Percentiles rank a stretch among this genome's conserved stretches.
Evolutionary conservation across 2,329 filamentous ascomycete genomes (phyloP).

Genomic region (Microdochium bolleyi): DNA sequence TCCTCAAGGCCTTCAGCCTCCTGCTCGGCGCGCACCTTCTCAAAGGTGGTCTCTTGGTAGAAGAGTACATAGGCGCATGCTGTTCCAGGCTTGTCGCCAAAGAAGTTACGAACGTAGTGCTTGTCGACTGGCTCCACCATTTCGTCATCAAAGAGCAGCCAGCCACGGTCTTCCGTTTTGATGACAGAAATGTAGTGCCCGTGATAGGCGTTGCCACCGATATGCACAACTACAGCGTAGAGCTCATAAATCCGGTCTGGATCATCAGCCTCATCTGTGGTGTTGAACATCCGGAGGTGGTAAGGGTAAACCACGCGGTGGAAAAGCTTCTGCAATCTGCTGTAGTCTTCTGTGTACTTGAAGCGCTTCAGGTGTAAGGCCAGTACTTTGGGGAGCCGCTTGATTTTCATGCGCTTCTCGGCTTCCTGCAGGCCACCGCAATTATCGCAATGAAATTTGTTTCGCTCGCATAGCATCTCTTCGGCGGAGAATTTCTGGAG

Average conservation of each 20-base stretch:
- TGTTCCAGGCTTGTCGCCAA: slow-evolving; percentile 83
- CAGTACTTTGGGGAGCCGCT: slow-evolving; percentile 82
- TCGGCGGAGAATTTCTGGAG: slow-evolving; percentile 93
- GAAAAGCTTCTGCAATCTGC: slow-evolving; percentile 89
- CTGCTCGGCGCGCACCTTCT: slow-evolving; percentile 66
- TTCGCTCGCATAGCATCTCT: slow-evolving; percentile 96
- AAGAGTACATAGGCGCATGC: slow-evolving; percentile 96
- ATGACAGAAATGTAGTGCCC: slow-evolving; percentile 97
- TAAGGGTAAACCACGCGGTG: slow-evolving; percentile 97
- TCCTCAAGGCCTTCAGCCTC: slow-evolving; percentile 69
- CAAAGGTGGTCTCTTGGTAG: slow-evolving; percentile 81
- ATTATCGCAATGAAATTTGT: slow-evolving; percentile 98
- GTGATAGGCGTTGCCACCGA: slow-evolving; percentile 93
- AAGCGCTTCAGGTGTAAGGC: slow-evolving; percentile 93
- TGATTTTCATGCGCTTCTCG: slow-evolving; percentile 99
- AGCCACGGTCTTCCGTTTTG: slow-evolving; percentile 92
- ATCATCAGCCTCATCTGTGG: slow-evolving; percentile 89
- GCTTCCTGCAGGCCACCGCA: slow-evolving; percentile 95
- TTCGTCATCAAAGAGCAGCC: slow-evolving; percentile 95
- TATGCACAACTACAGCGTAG: slow-evolving; percentile 95
- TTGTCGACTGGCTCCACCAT: slow-evolving; percentile 98
- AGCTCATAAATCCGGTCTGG: slow-evolving; percentile 92
- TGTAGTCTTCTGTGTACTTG: slow-evolving; percentile 96
- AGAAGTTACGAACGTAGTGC: slow-evolving; percentile 92
- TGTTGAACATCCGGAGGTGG: slow-evolving; percentile 93